These are phyloP conservation scores for Termitomyces sp. DNA, from an alignment of 768 basidiomycete genomes.

Conservation along the genomic window DNA sequence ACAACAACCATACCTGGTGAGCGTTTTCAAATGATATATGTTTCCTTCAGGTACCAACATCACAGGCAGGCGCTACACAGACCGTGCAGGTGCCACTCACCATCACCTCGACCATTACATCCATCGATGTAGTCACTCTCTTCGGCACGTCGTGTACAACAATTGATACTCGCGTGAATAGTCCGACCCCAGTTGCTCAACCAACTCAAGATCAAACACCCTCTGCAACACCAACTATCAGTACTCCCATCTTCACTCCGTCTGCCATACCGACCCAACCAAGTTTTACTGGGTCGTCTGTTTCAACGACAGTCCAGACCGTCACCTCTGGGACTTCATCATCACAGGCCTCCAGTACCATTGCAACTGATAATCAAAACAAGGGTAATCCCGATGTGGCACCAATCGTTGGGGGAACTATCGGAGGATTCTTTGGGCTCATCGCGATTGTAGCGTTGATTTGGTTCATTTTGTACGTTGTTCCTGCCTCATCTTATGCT, in stretches of 20 bases:
- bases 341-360: constrained; percentile 23
- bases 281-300: constrained; percentile 34
- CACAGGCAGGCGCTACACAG: constrained; percentile 10
- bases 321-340: constrained; percentile 31
- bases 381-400: constrained; percentile 25
- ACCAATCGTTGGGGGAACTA: constrained; percentile 46
- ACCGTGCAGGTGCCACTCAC: constrained; percentile 36
- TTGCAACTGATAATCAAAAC: constrained; percentile 17
- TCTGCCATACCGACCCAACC: constrained; percentile 22
- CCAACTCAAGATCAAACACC: constrained; percentile 1
- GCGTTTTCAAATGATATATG: constrained; percentile 11
- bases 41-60: constrained; percentile 10
- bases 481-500: neutral
- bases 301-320: constrained; percentile 28
- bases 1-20: constrained; percentile 19
- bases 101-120: constrained; percentile 24
- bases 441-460: constrained; percentile 35
- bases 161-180: constrained; percentile 1
- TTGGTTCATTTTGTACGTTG: constrained; percentile 46
- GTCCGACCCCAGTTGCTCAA: neutral
- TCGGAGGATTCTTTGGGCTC: constrained; percentile 50
- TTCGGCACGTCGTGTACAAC: constrained; percentile 31
- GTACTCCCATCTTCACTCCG: constrained; percentile 22
- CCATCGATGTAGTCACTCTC: constrained; percentile 30
- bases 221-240: constrained; percentile 4